Base-by-base conservation (phyloP, 495 filamentous ascomycete species). In the Penicillium goetzii region DNA sequence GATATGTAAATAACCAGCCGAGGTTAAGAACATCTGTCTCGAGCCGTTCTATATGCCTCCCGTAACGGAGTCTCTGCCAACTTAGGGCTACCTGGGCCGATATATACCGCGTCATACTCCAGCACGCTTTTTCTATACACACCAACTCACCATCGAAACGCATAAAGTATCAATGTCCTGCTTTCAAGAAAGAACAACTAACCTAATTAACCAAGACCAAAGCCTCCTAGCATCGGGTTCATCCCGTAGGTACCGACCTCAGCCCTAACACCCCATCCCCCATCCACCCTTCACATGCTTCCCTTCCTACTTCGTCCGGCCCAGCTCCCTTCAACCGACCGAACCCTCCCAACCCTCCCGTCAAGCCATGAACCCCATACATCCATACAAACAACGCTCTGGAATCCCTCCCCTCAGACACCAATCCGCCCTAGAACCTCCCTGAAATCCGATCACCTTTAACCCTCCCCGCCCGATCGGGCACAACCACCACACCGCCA, bases 261-360 rank as follows among this genome's bases (percentile, higher is more conserved):
- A 50, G 45, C 30, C 58, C 58, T 51, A n/a, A n/a, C n/a, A n/a
- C n/a, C n/a, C n/a, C n/a, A n/a, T n/a, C n/a, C 52, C 10, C 34
- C 21, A 25, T 33, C 28, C 34, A 41, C 21, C 36, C 51, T 63
- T 72, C 69, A 72, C 69, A 72, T 72, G 69, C 59, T 47, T 49
- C 59, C 60, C 45, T 68, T 68, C 68, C 62, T 64, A 57, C 55
- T 60, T 60, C 56, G 47, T 59, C 68, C 68, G 59, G 47, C 62
- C 45, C 52, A 36, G 41, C 30, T 32, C 62, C 52, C 19, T 60
- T 41, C 26, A 59, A 38, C 68, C 65, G 60, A 63, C 30, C 32
- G 34, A 19, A 30, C 36, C 28, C 50, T 26, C 21, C 36, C 50
- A 17, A 32, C 14, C 9, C 28, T 47, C 23, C 19, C 30, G 17